These are phyloP conservation scores for Polytolypa hystricis DNA, from an alignment of 2,329 filamentous ascomycete species.

Conservation along the genomic window DNA sequence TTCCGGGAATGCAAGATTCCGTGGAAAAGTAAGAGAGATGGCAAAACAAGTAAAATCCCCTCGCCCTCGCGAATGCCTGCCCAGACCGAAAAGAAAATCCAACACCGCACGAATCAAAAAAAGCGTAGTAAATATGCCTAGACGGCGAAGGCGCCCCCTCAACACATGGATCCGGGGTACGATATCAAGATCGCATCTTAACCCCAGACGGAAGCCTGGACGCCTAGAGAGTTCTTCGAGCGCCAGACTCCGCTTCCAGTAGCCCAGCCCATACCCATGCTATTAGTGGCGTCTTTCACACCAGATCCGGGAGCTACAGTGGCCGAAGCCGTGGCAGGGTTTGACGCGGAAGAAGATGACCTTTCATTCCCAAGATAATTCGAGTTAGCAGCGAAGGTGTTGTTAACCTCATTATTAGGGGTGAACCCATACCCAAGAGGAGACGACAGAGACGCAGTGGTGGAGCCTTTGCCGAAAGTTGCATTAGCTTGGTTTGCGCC, in stretches of 20 bases:
- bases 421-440: slow-evolving; percentile 66
- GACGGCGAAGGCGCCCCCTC: too few relatives aligned
- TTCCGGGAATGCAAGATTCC: neutral
- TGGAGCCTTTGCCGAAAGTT: slow-evolving; percentile 66
- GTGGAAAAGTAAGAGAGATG: neutral
- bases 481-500: slow-evolving; percentile 40
- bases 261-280: slow-evolving; percentile 57
- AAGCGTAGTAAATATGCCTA: neutral
- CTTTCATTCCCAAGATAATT: slow-evolving; percentile 42
- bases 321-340: slow-evolving; percentile 41
- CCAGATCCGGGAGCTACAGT: slow-evolving; percentile 14
- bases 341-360: slow-evolving; percentile 48
- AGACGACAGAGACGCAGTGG: slow-evolving; percentile 73
- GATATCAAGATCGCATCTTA: too few relatives aligned
- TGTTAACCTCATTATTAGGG: slow-evolving; percentile 38
- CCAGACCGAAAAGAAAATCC: neutral
- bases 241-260: slow-evolving; percentile 77
- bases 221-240: slow-evolving; percentile 66
- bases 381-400: slow-evolving; percentile 11
- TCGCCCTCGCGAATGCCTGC: neutral
- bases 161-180: too few relatives aligned
- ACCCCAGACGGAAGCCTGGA: slow-evolving; percentile 91
- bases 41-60: neutral
- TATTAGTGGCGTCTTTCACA: slow-evolving; percentile 32
- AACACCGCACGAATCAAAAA: neutral